Conservation (phyloP, 495 filamentous ascomycete species). For the Penicillium pulvis region DNA sequence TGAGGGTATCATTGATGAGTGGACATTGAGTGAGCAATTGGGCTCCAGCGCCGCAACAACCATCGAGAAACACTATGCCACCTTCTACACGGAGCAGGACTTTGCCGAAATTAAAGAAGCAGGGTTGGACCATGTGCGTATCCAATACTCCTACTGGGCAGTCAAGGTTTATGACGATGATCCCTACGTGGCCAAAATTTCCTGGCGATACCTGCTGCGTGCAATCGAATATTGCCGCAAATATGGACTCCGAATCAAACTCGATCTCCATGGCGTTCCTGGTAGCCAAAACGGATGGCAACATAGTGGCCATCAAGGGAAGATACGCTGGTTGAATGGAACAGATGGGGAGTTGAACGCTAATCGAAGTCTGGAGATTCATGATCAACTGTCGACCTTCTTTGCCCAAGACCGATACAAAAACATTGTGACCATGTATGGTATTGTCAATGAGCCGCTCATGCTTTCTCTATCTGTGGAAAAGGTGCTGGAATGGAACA, state of each 20-base stretch:
- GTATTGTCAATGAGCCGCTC: constrained; percentile 81
- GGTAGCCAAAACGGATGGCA: constrained; percentile 93
- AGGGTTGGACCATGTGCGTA: constrained; percentile 93
- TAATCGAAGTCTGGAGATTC: constrained; percentile 77
- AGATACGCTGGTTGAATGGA: constrained; percentile 79
- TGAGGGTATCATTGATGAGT: constrained; percentile 83
- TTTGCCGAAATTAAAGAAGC: constrained; percentile 84
- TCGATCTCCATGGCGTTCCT: constrained; percentile 85
- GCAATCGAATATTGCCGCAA: constrained; percentile 93
- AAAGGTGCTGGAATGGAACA: constrained; percentile 71
- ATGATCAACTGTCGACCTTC: constrained; percentile 77
- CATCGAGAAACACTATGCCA: constrained; percentile 88
- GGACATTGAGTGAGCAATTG: constrained; percentile 69
- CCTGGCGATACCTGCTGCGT: constrained; percentile 93
- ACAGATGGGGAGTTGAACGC: constrained; percentile 62
- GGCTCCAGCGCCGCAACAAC: constrained; percentile 60
- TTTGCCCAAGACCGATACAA: constrained; percentile 84
- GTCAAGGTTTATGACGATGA: constrained; percentile 83
- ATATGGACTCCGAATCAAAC: constrained; percentile 89
- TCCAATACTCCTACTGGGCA: constrained; percentile 95
- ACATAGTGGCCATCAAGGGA: constrained; percentile 74
- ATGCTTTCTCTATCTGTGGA: constrained; percentile 65
- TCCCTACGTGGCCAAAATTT: constrained; percentile 81
- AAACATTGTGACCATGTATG: constrained; percentile 82
- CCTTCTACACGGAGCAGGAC: constrained; percentile 79